Base-by-base conservation (phyloP, 108 stramenopile species). In the Bacterosira constricta region DNA sequence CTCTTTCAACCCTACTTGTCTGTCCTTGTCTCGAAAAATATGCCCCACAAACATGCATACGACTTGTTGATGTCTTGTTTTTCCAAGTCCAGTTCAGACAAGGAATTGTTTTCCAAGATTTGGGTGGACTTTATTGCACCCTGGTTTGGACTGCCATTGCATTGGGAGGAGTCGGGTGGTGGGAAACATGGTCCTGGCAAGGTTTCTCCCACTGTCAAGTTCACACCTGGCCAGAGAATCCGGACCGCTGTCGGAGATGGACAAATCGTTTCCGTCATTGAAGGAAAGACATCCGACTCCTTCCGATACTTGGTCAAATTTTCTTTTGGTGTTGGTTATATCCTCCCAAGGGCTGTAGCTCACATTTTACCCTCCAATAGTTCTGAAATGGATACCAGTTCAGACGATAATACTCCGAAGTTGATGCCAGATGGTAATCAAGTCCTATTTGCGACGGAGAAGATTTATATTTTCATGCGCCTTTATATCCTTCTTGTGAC, bases 71-170 rank as follows among this genome's bases (percentile, higher is more conserved):
- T 44, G 45, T 49, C 77, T 10, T 70, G 67, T 12, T 51, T 85
- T 29, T 37, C 42, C 3, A 53, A 55, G 25, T 68, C 29, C 1
- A 53, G 10, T 2, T 45, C 53, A 31, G 66, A 80, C 7, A 73
- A 79, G n/a, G 85, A 86, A 42, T 52, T 61, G 23, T 73, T 90
- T 63, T 72, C 66, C 10, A 75, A 87, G 42, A 66, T 90, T 30
- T 94, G 90, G 93, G 71, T 82, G 13, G 87, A 90, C 61, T 90
- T 91, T 59, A 79, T 94, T 32, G 73, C 84, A 30, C 84, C 86
- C n/a, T 91, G 86, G 84, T 94, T 91, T 64, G 71, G 66, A 17
- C 83, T 86, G 51, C 85, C 90, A n/a, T 34, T 46, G 27, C 32
- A 77, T 21, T 88, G 83, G 80, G 54, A 83, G 17, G 86, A 83